Conservation (phyloP, 2,329 filamentous ascomycete genomes). For the Stachybotrys echinatus region DNA sequence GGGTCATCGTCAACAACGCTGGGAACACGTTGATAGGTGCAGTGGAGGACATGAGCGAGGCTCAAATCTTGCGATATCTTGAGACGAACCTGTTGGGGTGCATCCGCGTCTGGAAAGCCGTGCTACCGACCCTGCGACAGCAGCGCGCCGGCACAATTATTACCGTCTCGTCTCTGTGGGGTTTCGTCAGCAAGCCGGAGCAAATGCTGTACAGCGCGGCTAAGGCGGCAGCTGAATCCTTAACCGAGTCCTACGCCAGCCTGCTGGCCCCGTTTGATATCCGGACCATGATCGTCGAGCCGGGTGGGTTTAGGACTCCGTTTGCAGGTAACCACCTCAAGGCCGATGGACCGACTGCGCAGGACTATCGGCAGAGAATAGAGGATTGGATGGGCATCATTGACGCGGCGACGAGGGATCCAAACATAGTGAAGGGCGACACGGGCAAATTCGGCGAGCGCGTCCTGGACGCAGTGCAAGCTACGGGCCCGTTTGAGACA, state of each 20-base stretch:
- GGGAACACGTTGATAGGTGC: background rate
- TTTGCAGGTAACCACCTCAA: constrained; percentile 4
- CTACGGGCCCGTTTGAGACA: background rate
- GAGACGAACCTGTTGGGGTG: constrained; percentile 5
- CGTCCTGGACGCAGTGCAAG: background rate
- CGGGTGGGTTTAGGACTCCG: constrained; percentile 5
- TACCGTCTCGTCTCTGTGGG: constrained; percentile 5
- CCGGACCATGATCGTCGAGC: constrained; percentile 6
- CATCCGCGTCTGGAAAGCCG: constrained; percentile 5
- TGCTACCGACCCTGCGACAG: constrained; percentile 3
- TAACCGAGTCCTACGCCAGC: constrained; percentile 6
- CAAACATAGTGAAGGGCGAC: constrained; percentile 4
- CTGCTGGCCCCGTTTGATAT: constrained; percentile 5
- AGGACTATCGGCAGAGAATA: constrained; percentile 2
- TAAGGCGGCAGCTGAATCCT: constrained; percentile 3
- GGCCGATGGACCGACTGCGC: constrained; percentile 1
- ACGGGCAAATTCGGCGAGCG: constrained; percentile 3
- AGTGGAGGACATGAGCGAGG: constrained; percentile 7
- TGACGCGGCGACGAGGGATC: constrained; percentile 2
- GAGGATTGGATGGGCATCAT: constrained; percentile 3
- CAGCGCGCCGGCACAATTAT: background rate
- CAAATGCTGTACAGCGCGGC: constrained; percentile 7
- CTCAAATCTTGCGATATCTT: constrained; percentile 2
- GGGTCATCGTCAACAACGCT: background rate
- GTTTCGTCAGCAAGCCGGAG: constrained; percentile 4